Evolutionary conservation across 2,329 filamentous ascomycete species (phyloP).

Genomic region (Didymella segeticola): DNA sequence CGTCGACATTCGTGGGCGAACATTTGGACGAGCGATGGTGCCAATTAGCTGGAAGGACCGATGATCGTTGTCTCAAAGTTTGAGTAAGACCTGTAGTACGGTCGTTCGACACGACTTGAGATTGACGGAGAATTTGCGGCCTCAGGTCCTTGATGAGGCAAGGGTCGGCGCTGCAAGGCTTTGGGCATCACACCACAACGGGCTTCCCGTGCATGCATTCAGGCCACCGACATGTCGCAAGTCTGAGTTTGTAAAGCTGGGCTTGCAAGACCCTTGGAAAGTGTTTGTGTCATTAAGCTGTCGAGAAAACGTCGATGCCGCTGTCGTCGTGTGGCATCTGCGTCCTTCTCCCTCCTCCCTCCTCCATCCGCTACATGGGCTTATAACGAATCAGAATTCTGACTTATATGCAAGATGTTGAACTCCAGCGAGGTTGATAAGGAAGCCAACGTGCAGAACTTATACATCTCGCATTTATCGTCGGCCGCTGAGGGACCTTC

Average conservation of each 20-base stretch:
- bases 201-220: background rate
- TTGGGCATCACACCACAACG: background rate
- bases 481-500: conserved; percentile 21
- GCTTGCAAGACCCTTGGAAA: background rate
- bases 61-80: background rate
- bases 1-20: background rate
- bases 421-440: conserved; percentile 19
- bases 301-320: background rate
- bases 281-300: background rate
- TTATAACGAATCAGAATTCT: no score
- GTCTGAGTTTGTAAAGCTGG: background rate
- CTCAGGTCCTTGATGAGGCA: background rate
- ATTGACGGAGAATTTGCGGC: background rate
- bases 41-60: background rate
- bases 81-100: background rate
- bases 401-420: no score
- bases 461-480: conserved; percentile 10
- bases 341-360: background rate
- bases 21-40: background rate
- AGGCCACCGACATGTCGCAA: background rate
- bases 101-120: background rate
- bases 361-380: background rate
- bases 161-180: background rate
- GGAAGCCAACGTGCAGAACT: conserved; percentile 9
- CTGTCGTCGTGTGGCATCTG: background rate